Percentiles rank a stretch among this genome's conserved stretches.
Conservation (phyloP, 495 filamentous ascomycete genomes). For the Lasiosphaeria hispida region DNA sequence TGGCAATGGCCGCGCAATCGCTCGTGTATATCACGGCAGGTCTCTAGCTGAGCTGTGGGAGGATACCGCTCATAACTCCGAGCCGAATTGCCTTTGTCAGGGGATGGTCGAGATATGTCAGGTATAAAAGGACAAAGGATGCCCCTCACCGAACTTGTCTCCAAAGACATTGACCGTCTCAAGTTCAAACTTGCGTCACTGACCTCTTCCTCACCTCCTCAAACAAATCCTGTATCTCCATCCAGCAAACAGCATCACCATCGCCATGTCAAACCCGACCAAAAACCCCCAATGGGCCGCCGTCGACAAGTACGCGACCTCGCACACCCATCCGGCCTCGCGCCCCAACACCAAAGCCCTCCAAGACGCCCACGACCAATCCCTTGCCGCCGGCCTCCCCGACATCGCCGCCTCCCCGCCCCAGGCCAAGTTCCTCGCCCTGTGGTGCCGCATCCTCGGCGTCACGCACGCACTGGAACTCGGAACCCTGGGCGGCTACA, state of each 20-base stretch:
- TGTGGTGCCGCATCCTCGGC: slow-evolving; percentile 35
- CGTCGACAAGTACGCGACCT: slow-evolving; percentile 21
- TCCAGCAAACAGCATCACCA: background rate
- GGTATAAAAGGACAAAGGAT: too few species aligned
- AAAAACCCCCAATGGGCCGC: slow-evolving; percentile 12
- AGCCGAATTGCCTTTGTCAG: too few species aligned
- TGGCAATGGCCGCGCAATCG: too few species aligned
- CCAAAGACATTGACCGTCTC: too few species aligned
- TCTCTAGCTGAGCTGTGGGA: too few species aligned
- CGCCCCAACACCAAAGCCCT: slow-evolving; percentile 16
- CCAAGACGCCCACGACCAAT: slow-evolving; percentile 19
- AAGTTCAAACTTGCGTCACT: too few species aligned
- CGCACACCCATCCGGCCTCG: slow-evolving; percentile 16
- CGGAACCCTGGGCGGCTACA: slow-evolving; percentile 53
- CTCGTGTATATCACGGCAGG: too few species aligned
- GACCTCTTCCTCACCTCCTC: too few species aligned
- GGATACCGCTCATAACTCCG: too few species aligned
- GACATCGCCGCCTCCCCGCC: slow-evolving; percentile 40
- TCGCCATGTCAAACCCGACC: background rate
- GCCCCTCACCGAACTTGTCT: too few species aligned
- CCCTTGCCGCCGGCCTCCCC: slow-evolving; percentile 25
- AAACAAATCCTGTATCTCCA: background rate
- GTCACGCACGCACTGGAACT: slow-evolving; percentile 49
- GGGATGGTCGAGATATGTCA: too few species aligned
- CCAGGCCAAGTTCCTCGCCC: slow-evolving; percentile 44